phyloP scores from a whole-genome alignment of 2,329 filamentous ascomycete genomes.

The Penicillium glabrum region DNA sequence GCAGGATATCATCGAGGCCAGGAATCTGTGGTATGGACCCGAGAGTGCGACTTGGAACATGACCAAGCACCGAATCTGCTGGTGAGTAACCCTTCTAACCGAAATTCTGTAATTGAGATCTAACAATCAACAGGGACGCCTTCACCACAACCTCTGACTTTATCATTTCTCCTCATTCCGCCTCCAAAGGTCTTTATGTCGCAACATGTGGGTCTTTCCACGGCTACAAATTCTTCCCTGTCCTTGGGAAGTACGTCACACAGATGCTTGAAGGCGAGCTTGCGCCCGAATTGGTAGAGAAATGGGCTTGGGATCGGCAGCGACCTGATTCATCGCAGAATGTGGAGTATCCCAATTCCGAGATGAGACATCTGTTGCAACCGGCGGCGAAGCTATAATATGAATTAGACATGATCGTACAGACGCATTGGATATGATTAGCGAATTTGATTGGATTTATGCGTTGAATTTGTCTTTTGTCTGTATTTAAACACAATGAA shows the following conservation, averaged over 20 bases:
- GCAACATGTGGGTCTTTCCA: conserved; percentile 36
- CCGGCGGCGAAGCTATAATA: conserved; percentile 30
- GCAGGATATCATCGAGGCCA: conserved; percentile 59
- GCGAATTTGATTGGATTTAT: neutral
- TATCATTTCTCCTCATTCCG: conserved; percentile 48
- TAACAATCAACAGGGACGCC: conserved; percentile 56
- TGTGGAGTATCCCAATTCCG: conserved; percentile 57
- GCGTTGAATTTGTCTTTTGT: too few relatives aligned
- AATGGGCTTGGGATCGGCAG: conserved; percentile 51
- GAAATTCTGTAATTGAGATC: neutral
- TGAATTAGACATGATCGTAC: neutral
- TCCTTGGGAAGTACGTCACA: conserved; percentile 30
- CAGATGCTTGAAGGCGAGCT: conserved; percentile 29
- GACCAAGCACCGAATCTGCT: conserved; percentile 65
- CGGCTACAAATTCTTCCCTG: conserved; percentile 31
- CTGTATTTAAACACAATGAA: too few relatives aligned
- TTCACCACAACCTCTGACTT: conserved; percentile 59
- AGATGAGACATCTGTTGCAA: conserved; percentile 56
- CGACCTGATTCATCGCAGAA: conserved; percentile 54
- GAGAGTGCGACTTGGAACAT: conserved; percentile 58
- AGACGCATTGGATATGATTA: neutral
- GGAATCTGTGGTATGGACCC: conserved; percentile 60
- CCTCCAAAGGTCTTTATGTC: conserved; percentile 42
- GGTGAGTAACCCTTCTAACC: conserved; percentile 46
- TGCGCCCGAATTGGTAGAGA: conserved; percentile 23